These are phyloP conservation scores for Ilex paraguariensis DNA, from an alignment of 305 asterid species.

Conservation along the genomic window DNA sequence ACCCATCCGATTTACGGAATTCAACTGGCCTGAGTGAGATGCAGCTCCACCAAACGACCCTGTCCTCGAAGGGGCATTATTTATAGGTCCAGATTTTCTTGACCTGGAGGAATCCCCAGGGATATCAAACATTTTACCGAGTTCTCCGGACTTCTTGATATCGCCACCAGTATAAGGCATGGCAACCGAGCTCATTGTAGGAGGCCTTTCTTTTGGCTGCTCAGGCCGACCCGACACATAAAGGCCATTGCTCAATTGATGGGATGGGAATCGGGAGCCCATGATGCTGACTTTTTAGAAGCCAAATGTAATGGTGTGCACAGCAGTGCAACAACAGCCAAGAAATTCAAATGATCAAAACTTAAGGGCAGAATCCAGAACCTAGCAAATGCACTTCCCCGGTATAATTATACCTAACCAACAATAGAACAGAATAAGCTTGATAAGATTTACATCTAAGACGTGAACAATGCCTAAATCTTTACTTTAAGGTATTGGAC, in stretches of 20 bases:
- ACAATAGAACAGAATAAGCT: conserved; percentile 9
- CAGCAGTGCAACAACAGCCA: conserved; percentile 6
- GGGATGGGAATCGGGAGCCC: conserved; percentile 87
- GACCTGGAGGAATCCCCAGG: conserved; percentile 52
- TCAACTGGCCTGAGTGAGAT: conserved; percentile 64
- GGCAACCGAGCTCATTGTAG: conserved; percentile 66
- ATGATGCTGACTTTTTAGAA: conserved; percentile 24
- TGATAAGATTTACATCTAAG: not conserved
- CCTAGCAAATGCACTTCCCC: conserved; percentile 15
- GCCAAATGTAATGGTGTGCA: conserved; percentile 16
- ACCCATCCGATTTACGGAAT: conserved; percentile 37
- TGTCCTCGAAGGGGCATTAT: conserved; percentile 56
- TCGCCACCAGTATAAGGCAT: conserved; percentile 89
- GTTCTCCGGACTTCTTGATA: conserved; percentile 68
- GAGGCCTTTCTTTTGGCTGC: conserved; percentile 66
- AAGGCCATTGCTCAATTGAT: conserved; percentile 71
- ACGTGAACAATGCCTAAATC: no score
- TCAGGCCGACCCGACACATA: conserved; percentile 77
- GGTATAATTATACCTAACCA: conserved; percentile 24
- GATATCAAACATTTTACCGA: conserved; percentile 76
- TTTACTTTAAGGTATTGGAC: no score
- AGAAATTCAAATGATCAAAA: conserved; percentile 4
- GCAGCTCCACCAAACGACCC: conserved; percentile 66
- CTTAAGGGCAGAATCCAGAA: not conserved
- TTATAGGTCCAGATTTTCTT: conserved; percentile 69